Evolutionary conservation across 164 flowering plant genomes (phyloP).

Genomic region (Liriodendron chinense): DNA sequence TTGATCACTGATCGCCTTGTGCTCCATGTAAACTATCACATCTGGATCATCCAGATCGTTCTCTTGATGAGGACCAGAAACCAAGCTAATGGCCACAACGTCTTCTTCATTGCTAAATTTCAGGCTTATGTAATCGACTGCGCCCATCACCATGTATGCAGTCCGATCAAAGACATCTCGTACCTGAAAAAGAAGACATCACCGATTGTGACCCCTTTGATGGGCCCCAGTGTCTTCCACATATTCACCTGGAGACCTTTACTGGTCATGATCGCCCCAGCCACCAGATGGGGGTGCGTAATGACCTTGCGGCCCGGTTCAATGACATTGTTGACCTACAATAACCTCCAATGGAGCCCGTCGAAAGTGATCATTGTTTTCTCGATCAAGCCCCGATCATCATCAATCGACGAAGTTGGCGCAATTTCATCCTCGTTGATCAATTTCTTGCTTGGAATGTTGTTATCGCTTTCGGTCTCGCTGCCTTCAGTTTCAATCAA

Average conservation of each 20-base stretch:
- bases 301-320: too few relatives aligned
- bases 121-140: slow-evolving; percentile 40
- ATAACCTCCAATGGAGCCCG: too few relatives aligned
- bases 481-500: too few relatives aligned
- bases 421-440: too few relatives aligned
- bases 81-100: slow-evolving; percentile 49
- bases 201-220: slow-evolving; percentile 51
- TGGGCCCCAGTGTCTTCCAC: slow-evolving; percentile 37
- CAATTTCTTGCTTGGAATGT: too few relatives aligned
- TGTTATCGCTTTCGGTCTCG: too few relatives aligned
- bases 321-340: too few relatives aligned
- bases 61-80: slow-evolving; percentile 30
- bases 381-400: too few relatives aligned
- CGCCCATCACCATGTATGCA: slow-evolving; percentile 48
- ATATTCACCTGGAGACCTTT: slow-evolving; percentile 37
- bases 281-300: slow-evolving; percentile 41
- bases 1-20: slow-evolving; percentile 35
- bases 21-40: slow-evolving; percentile 39
- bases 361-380: too few relatives aligned
- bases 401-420: too few relatives aligned
- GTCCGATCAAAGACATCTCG: slow-evolving; percentile 47
- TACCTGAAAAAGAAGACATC: slow-evolving; percentile 17
- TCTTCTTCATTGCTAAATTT: slow-evolving; percentile 32
- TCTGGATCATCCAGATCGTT: too few relatives aligned
- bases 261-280: slow-evolving; percentile 28